Evolutionary conservation across 2,329 filamentous ascomycete genomes (phyloP).

Genomic region (Colletotrichum sp.): DNA sequence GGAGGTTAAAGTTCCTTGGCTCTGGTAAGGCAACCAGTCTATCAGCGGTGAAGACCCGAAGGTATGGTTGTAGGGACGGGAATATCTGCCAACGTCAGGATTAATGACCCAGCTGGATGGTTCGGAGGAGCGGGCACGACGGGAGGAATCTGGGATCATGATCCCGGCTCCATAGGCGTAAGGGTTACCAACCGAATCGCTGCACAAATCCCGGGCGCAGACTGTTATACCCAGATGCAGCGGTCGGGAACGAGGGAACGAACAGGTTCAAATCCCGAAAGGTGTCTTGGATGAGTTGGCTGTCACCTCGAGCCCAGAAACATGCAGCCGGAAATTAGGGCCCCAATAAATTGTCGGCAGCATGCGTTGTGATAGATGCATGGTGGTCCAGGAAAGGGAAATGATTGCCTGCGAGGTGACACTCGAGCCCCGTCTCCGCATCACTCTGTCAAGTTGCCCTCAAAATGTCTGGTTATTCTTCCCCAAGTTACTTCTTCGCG

Average conservation of each 20-base stretch:
- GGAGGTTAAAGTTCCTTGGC: neutral
- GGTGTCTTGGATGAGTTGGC: neutral
- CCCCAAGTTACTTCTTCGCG: neutral
- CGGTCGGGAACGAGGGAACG: neutral
- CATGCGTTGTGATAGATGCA: neutral
- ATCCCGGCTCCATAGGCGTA: neutral
- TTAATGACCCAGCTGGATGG: constrained; percentile 4
- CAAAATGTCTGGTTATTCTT: neutral
- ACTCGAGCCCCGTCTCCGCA: neutral
- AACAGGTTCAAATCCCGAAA: neutral
- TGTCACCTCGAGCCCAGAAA: neutral
- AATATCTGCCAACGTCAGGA: neutral
- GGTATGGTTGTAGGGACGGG: neutral
- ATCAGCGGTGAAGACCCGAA: neutral
- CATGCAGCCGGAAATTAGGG: neutral
- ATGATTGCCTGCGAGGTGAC: neutral
- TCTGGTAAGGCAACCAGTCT: neutral
- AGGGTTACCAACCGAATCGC: neutral
- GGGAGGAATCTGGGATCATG: neutral
- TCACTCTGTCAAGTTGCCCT: neutral
- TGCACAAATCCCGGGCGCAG: neutral
- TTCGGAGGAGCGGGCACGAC: constrained; percentile 5
- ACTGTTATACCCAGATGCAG: neutral
- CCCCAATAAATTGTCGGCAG: neutral
- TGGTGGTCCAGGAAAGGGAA: neutral